A percentile compares a stretch with the other conserved stretches of the same genome.
phyloP scores from a whole-genome alignment of 352 stramenopile species.

The Phytophthora colocasiae region DNA sequence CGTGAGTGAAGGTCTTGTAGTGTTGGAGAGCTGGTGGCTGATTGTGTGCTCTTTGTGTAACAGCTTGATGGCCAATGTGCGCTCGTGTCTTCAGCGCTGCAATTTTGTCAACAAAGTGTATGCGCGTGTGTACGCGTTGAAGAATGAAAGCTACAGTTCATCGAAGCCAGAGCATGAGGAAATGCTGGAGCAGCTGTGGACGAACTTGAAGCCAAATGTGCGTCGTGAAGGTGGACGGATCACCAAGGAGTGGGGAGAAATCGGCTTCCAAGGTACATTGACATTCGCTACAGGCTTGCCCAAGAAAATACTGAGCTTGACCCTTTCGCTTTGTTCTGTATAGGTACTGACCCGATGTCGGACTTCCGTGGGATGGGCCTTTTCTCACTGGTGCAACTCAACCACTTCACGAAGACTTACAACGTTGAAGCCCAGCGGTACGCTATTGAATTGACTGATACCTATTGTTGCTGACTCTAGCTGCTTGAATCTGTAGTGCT shows the following conservation, averaged over 20 bases:
- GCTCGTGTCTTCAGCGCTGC: conserved; percentile 69
- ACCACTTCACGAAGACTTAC: conserved; percentile 80
- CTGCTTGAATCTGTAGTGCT: conserved; percentile 39
- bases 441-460: neutral
- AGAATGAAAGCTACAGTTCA: conserved; percentile 77
- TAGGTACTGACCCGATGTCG: conserved; percentile 85
- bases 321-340: neutral
- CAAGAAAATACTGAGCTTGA: no score
- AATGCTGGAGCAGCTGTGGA: conserved; percentile 86
- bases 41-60: conserved; percentile 3
- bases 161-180: conserved; percentile 72
- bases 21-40: neutral
- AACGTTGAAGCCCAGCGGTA: conserved; percentile 77
- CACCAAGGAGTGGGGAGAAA: conserved; percentile 90
- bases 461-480: no score
- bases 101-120: conserved; percentile 86
- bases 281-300: neutral
- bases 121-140: conserved; percentile 49
- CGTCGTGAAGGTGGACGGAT: conserved; percentile 78
- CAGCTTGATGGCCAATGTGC: conserved; percentile 75
- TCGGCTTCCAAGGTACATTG: conserved; percentile 81
- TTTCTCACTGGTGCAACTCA: conserved; percentile 77
- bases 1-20: conserved; percentile 32
- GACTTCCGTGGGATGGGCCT: conserved; percentile 88
- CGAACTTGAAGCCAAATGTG: conserved; percentile 79